Conservation (phyloP, 164 flowering plant genomes). For the Santalum album region DNA sequence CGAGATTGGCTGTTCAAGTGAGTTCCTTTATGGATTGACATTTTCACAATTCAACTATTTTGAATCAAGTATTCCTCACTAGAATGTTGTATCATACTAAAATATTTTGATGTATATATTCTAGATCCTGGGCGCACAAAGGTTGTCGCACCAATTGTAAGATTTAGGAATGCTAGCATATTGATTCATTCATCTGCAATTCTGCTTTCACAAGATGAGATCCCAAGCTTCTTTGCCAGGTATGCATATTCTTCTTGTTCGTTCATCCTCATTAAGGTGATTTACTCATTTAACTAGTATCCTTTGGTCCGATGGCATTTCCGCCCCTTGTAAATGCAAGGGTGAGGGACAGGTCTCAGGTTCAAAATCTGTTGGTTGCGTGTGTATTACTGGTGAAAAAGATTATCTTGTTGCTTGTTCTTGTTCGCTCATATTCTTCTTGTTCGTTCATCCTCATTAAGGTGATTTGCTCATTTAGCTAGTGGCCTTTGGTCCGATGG, state of each 20-base stretch:
- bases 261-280: no score
- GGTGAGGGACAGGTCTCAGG: no score
- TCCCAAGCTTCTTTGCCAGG: slow-evolving; percentile 53
- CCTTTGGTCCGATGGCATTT: no score
- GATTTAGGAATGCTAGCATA: slow-evolving; percentile 24
- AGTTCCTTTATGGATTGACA: slow-evolving; percentile 14
- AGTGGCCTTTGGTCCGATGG: no score
- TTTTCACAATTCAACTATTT: not conserved
- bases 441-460: not conserved
- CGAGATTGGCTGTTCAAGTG: slow-evolving; percentile 94
- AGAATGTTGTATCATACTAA: no score
- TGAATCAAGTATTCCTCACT: no score
- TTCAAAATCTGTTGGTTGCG: no score
- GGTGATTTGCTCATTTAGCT: no score
- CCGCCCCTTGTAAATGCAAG: no score
- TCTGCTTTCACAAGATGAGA: slow-evolving; percentile 48
- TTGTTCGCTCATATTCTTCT: not conserved
- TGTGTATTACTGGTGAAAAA: no score
- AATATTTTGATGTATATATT: slow-evolving; percentile 2
- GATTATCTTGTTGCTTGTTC: no score
- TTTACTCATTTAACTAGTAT: no score
- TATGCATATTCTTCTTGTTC: slow-evolving; percentile 7
- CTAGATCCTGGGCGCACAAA: slow-evolving; percentile 77
- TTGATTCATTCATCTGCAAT: slow-evolving; percentile 44
- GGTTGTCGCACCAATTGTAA: slow-evolving; percentile 74